These are phyloP conservation scores for Neurospora terricola DNA, from an alignment of 495 filamentous ascomycete species.

Conservation along the genomic window DNA sequence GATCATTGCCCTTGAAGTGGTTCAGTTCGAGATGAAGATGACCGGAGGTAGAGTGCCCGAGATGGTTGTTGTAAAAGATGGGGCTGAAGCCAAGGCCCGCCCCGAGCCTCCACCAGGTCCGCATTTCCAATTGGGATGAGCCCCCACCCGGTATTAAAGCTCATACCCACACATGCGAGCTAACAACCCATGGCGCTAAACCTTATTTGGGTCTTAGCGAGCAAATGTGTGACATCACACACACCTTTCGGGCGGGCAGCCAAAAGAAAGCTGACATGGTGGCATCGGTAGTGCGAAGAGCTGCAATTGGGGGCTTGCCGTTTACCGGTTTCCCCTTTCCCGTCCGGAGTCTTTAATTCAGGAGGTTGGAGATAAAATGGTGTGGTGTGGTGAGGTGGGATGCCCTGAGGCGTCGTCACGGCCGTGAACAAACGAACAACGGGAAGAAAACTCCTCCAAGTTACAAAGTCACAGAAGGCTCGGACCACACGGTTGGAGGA, in stretches of 20 bases:
- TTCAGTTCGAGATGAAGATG: background rate
- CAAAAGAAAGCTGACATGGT: background rate
- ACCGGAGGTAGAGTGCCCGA: no score
- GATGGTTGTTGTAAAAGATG: background rate
- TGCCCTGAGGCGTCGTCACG: background rate
- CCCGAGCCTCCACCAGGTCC: background rate
- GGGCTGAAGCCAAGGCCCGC: background rate
- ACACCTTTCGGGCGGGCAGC: background rate
- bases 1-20: background rate
- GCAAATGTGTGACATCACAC: background rate
- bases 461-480: background rate
- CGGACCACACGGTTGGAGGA: background rate
- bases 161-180: background rate
- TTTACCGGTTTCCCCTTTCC: background rate
- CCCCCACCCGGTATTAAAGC: no score
- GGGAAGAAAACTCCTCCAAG: background rate
- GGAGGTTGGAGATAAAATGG: background rate
- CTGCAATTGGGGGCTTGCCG: background rate
- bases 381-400: background rate
- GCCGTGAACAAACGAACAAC: background rate
- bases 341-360: background rate
- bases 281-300: background rate
- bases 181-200: background rate
- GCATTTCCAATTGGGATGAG: background rate
- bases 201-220: background rate